Conservation (phyloP, 73 alveolate genomes). For the Symbiodinium pilosum region DNA sequence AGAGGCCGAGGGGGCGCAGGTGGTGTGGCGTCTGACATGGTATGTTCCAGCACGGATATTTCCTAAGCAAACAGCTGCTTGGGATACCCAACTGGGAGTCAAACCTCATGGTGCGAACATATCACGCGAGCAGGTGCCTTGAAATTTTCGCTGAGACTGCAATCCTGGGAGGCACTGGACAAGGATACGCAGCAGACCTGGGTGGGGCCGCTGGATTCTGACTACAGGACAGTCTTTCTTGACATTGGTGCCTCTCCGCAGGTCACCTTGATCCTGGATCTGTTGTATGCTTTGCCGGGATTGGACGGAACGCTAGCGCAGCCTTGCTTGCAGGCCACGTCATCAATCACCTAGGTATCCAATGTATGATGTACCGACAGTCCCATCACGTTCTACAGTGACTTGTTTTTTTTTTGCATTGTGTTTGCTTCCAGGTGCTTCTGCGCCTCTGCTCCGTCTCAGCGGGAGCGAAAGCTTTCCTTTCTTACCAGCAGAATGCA, state of each 20-base stretch:
- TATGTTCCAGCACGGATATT: too few relatives aligned
- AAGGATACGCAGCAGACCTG: slow-evolving; percentile 27
- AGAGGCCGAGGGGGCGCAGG: neutral
- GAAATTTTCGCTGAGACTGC: too few relatives aligned
- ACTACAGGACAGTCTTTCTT: slow-evolving; percentile 40
- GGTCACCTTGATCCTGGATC: slow-evolving; percentile 57
- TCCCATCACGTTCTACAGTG: neutral
- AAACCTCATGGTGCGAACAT: too few relatives aligned
- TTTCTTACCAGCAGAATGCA: slow-evolving; percentile 52
- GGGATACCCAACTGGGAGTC: too few relatives aligned
- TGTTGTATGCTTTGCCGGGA: slow-evolving; percentile 74
- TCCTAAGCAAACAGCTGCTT: too few relatives aligned
- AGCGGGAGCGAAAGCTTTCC: slow-evolving; percentile 46
- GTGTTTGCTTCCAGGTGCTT: slow-evolving; percentile 1
- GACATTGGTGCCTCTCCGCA: too few relatives aligned
- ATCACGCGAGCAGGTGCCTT: too few relatives aligned
- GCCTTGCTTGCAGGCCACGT: slow-evolving; percentile 51
- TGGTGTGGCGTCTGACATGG: too few relatives aligned
- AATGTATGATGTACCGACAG: neutral
- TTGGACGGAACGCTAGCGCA: slow-evolving; percentile 52
- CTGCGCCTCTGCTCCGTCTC: slow-evolving; percentile 38
- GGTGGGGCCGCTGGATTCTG: slow-evolving; percentile 41
- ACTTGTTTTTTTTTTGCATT: neutral
- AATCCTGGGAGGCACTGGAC: slow-evolving; percentile 56
- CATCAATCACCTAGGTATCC: too few relatives aligned